phyloP scores from a whole-genome alignment of 2,329 filamentous ascomycete genomes.

The Colletotrichum euphorbiae region DNA sequence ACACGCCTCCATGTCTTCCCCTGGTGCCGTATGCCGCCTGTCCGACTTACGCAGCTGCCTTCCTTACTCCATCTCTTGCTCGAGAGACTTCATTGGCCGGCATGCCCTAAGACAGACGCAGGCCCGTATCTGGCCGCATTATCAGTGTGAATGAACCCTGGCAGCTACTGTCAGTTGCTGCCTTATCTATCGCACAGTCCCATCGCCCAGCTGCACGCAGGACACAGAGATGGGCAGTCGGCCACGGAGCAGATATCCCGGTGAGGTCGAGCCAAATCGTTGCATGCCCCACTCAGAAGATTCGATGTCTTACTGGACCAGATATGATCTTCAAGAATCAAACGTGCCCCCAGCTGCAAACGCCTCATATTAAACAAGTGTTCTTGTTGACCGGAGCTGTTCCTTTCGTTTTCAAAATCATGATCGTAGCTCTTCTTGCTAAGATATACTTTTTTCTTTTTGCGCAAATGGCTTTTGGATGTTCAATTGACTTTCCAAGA shows the following conservation, averaged over 20 bases:
- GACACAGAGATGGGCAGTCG: not conserved
- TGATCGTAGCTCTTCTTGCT: no score
- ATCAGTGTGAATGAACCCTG: not conserved
- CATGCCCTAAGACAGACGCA: slow-evolving; percentile 1
- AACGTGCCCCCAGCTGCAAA: no score
- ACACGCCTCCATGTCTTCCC: not conserved
- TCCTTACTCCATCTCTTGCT: not conserved
- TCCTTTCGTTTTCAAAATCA: no score
- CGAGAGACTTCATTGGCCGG: not conserved
- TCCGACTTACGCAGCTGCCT: not conserved
- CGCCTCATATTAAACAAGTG: no score
- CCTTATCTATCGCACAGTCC: slow-evolving; percentile 13
- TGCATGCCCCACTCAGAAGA: no score
- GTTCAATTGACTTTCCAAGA: no score
- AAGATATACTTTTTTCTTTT: no score
- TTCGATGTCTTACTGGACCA: no score
- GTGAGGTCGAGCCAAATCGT: not conserved
- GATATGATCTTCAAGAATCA: no score
- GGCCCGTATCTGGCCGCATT: not conserved
- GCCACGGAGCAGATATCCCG: not conserved
- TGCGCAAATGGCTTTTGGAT: no score
- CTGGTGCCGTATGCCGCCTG: not conserved
- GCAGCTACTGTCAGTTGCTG: not conserved
- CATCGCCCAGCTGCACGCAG: not conserved
- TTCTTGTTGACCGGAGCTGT: no score